phyloP scores from a whole-genome alignment of 306 rosid genomes.

The Vigna trinervia region DNA sequence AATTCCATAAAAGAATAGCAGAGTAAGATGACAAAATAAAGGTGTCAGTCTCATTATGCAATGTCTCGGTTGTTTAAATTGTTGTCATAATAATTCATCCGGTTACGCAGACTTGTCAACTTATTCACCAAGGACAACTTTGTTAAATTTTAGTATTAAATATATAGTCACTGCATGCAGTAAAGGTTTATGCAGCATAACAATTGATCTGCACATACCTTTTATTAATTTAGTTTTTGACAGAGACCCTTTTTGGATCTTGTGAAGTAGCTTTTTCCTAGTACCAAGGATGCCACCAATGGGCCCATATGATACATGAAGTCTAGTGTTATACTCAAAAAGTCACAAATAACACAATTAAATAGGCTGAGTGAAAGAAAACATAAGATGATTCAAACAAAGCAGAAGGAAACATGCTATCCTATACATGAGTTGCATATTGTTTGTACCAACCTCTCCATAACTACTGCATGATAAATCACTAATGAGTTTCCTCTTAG shows the following conservation, averaged over 20 bases:
- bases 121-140: conserved; percentile 6
- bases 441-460: too few relatives aligned
- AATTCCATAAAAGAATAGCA: background rate
- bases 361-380: too few relatives aligned
- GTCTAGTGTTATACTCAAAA: background rate
- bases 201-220: background rate
- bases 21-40: conserved; percentile 7
- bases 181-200: background rate
- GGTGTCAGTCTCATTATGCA: conserved; percentile 8
- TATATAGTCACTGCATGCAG: background rate
- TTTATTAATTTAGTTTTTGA: background rate
- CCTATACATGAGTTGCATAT: too few relatives aligned
- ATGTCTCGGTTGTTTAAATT: conserved; percentile 21
- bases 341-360: too few relatives aligned
- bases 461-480: too few relatives aligned
- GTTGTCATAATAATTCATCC: conserved; percentile 12
- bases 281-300: background rate
- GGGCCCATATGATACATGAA: background rate
- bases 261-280: background rate
- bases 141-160: background rate
- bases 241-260: background rate
- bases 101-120: conserved; percentile 1
- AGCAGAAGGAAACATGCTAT: too few relatives aligned
- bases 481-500: too few relatives aligned
- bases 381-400: too few relatives aligned